Base-by-base conservation (phyloP, 352 stramenopile genomes). In the Globisporangium alternatum region DNA sequence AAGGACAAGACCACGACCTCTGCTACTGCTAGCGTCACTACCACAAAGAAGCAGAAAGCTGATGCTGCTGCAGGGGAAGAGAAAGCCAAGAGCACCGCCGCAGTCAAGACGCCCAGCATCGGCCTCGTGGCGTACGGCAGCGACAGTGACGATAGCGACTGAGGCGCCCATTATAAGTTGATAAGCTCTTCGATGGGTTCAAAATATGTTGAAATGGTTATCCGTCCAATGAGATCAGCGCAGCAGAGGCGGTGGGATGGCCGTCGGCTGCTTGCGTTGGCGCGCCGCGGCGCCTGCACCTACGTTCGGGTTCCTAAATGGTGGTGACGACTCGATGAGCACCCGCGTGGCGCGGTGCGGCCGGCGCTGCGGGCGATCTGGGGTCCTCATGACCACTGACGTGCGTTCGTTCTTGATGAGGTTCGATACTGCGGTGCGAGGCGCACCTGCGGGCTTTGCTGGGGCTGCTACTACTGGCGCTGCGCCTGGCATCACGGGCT, bases 241-340 rank as follows among this genome's bases (percentile, higher is more conserved):
- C 28, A 77, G 66, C 17, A 77, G 61, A 17, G 67, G 62, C 13
- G 65, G 48, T 2, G 66, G 62, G 53, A 65, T 60, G 56, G 58
- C 25, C 30, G 44, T 59, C 17, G 65, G 43, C 54, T 59, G 35
- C n/a, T 70, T 70, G 51, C 74, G 66, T n/a, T 62, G 56, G 5
- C 72, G 59, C 22, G 53, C 67, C 1, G 63, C 65, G 12, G 53
- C 45, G n/a, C 25, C 52, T 61, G 70, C 5, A 68, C 28, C 54
- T 60, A 75, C 15, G 72, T 76, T 41, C 19, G 69, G 75, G 47
- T 77, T 83, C 9, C 80, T 79, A 5, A 96, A 73, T 49, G 87
- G 87, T 21, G 87, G 87, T 8, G 87, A 96, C 10, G 87, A 86
- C 63, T 83, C 83, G 2, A 96, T 76, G 22, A 92, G 66, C 9